These are phyloP conservation scores for Crassisporium funariophilum DNA, from an alignment of 768 basidiomycete species.

Conservation along the genomic window DNA sequence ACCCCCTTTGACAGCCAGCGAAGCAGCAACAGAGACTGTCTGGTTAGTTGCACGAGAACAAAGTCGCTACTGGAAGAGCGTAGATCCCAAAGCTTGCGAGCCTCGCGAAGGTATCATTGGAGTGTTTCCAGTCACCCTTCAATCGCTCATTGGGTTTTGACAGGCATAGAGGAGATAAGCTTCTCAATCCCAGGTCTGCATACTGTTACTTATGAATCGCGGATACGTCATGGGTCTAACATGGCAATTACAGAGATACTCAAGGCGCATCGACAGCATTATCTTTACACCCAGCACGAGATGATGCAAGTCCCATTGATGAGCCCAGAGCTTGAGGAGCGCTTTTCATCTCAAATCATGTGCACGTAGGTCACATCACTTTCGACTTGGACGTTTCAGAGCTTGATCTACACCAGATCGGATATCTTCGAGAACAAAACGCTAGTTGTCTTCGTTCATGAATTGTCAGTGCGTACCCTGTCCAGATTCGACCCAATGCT, in stretches of 20 bases:
- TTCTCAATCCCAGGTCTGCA: conserved; percentile 68
- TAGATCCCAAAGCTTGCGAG: conserved; percentile 82
- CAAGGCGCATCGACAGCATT: conserved; percentile 86
- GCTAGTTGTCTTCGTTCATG: conserved; percentile 87
- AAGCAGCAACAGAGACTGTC: conserved; percentile 85
- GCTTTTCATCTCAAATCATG: conserved; percentile 82
- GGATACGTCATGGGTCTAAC: not conserved
- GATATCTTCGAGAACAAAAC: conserved; percentile 80
- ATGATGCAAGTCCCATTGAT: conserved; percentile 85
- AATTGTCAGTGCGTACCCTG: conserved; percentile 68
- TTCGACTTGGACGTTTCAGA: not conserved
- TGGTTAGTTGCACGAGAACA: conserved; percentile 88
- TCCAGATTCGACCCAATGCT: not conserved
- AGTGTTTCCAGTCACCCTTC: not conserved
- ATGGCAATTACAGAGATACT: conserved; percentile 62
- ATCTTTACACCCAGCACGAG: conserved; percentile 71
- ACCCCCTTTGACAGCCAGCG: conserved; percentile 70
- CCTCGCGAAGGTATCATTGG: conserved; percentile 66
- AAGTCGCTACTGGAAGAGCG: conserved; percentile 87
- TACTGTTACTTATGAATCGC: not conserved
- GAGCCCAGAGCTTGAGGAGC: conserved; percentile 60
- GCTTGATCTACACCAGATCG: conserved; percentile 43
- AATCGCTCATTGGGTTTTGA: conserved; percentile 4
- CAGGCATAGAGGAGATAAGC: conserved; percentile 63
- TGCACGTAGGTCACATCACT: conserved; percentile 69